Base-by-base conservation (phyloP, 2,329 filamentous ascomycete species). In the Scleromitrula shiraiana region DNA sequence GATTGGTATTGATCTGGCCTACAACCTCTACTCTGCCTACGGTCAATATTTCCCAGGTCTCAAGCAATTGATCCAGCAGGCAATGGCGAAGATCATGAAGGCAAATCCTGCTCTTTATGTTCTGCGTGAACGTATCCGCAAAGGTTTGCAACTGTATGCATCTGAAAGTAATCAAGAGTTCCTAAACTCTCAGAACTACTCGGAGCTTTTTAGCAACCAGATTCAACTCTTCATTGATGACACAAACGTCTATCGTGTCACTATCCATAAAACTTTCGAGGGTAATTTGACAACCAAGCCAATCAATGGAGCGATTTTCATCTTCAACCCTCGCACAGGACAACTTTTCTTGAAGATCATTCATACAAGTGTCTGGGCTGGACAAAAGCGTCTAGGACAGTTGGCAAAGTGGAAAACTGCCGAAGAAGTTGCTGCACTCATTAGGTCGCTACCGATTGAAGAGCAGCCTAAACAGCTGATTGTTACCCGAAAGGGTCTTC, bases 21-120 rank as follows among this genome's bases (percentile, higher is more conserved):
- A 98, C 76, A 98, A 98, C 66, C 71, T 98, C 33, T 97, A 97
- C 72, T 97, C 93, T 7, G 93, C 93, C 0, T 98, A 95, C 60
- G 93, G 93, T 43, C 91, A 96, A 70, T 98, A 96, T 72, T 98
- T 98, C 81, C 93, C 93, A 40, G 93, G 93, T 63, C 71, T 98
- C 53, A 98, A 98, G 75, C 85, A 89, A 40, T 78, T 98, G 20
- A 75, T 98, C 22, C 94, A 98, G 68, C 91, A 97, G 67, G 93
- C 94, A 5, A 98, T 98, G 94, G 89, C 89, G 41, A 98, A 98
- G 81, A 82, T 98, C 65, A 98, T 98, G 93, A 98, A 98, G 71
- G 91, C 93, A 30, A 98, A 98, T 63, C 93, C 93, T 14, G 93
- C 93, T 2, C 71, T 98, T 26, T 98, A 97, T 65, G 93, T 98